Conservation (phyloP, 2,329 filamentous ascomycete species). For the Phialophora verrucosa region DNA sequence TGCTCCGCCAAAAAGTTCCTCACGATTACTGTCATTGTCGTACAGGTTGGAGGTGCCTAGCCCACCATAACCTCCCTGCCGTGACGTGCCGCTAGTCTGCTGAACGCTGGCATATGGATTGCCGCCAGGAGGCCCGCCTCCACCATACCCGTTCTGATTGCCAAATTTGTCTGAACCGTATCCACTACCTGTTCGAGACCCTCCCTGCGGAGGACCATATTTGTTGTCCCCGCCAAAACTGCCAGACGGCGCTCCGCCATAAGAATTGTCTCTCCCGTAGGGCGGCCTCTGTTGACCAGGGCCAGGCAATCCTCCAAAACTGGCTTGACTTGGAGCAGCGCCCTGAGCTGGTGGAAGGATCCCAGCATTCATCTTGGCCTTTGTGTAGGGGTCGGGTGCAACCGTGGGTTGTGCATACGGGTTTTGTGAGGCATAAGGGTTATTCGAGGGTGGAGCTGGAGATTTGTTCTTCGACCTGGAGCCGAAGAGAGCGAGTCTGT, state of each 20-base stretch:
- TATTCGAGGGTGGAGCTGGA: conserved; percentile 54
- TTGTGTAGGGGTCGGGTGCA: conserved; percentile 61
- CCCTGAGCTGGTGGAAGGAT: conserved; percentile 44
- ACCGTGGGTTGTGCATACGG: conserved; percentile 62
- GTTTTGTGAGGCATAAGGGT: conserved; percentile 52
- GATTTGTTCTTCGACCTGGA: conserved; percentile 61
- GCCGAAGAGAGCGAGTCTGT: conserved; percentile 65
- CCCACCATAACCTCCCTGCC: conserved; percentile 61
- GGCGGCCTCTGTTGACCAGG: conserved; percentile 34
- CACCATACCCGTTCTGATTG: conserved; percentile 58
- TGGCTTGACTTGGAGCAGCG: conserved; percentile 14
- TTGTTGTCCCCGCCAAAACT: conserved; percentile 41
- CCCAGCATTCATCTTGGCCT: conserved; percentile 53
- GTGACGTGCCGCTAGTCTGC: conserved; percentile 50
- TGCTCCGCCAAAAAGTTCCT: conserved; percentile 65
- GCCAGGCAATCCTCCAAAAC: conserved; percentile 34
- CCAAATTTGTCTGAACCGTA: conserved; percentile 51
- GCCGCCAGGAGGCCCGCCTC: conserved; percentile 47
- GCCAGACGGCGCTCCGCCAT: conserved; percentile 30
- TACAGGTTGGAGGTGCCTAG: conserved; percentile 57
- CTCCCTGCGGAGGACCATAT: conserved; percentile 31
- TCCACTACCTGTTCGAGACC: conserved; percentile 41
- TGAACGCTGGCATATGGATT: conserved; percentile 43
- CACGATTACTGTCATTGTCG: conserved; percentile 61
- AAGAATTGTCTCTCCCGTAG: conserved; percentile 27